Percentiles rank a stretch among this genome's conserved stretches.
Evolutionary conservation across 371 early-diverging fungal genomes (phyloP).

Genomic region (Syncephalis fuscata): DNA sequence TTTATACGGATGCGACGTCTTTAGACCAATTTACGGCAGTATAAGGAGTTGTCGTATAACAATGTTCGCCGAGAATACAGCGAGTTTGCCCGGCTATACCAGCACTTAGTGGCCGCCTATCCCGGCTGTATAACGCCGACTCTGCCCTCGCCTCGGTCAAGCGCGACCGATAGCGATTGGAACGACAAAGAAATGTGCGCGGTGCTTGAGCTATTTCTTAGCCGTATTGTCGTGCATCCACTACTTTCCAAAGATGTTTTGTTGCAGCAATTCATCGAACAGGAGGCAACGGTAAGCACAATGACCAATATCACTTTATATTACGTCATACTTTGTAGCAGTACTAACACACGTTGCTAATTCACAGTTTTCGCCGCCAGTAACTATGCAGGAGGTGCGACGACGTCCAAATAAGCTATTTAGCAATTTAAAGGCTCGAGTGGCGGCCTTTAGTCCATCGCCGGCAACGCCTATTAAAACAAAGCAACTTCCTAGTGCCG

Average conservation of each 20-base stretch:
- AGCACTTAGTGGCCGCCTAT: constrained; percentile 20
- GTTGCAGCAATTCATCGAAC: constrained; percentile 26
- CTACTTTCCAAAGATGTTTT: constrained; percentile 24
- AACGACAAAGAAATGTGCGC: constrained; percentile 19
- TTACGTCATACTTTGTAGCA: background rate
- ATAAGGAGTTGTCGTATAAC: constrained; percentile 18
- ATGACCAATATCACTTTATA: background rate
- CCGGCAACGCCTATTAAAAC: constrained; percentile 4
- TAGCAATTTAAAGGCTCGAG: background rate
- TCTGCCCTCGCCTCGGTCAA: constrained; percentile 13
- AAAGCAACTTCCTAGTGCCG: constrained; percentile 1
- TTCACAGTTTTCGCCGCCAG: background rate
- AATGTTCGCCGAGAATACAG: constrained; percentile 19
- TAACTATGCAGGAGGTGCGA: background rate
- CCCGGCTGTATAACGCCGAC: constrained; percentile 26
- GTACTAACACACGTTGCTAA: background rate
- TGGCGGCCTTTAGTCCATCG: background rate
- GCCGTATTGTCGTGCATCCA: constrained; percentile 18
- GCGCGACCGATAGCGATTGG: constrained; percentile 15
- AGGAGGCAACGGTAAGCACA: constrained; percentile 21
- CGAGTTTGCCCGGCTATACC: constrained; percentile 23
- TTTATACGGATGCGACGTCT: background rate
- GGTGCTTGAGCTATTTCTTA: constrained; percentile 21
- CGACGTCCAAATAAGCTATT: background rate
- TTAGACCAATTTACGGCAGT: constrained; percentile 17